Percentiles rank a stretch among this genome's conserved stretches.
Evolutionary conservation across 495 filamentous ascomycete species (phyloP).

Genomic region (Trichocladium antarcticum): DNA sequence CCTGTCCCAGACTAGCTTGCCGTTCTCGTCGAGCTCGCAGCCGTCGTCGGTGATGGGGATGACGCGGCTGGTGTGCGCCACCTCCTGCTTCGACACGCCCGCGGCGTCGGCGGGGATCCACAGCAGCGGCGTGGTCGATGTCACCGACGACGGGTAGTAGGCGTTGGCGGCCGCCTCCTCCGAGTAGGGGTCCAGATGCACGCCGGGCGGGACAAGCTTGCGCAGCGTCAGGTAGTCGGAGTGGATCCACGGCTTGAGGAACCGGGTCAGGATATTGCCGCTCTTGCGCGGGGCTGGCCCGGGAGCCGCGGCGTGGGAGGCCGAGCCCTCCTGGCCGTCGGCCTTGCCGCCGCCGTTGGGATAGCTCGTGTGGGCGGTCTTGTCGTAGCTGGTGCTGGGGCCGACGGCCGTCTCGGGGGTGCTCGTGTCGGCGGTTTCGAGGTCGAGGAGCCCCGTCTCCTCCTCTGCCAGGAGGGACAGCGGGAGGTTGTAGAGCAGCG

Average conservation of each 20-base stretch:
- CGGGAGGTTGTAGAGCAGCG: conserved; percentile 73
- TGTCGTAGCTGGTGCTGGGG: conserved; percentile 17
- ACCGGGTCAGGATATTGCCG: conserved; percentile 49
- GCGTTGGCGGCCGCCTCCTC: conserved; percentile 54
- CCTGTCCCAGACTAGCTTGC: conserved; percentile 63
- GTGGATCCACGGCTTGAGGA: conserved; percentile 69
- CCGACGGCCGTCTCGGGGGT: neutral
- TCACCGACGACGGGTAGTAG: conserved; percentile 67
- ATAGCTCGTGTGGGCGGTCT: conserved; percentile 16
- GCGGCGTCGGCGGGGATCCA: conserved; percentile 74
- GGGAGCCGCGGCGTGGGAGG: conserved; percentile 15
- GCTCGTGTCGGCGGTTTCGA: conserved; percentile 17
- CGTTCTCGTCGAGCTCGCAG: conserved; percentile 68
- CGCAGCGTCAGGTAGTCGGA: conserved; percentile 61
- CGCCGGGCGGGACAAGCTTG: conserved; percentile 52
- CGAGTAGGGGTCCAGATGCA: conserved; percentile 43
- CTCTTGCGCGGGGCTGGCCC: conserved; percentile 21
- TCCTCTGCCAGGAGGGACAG: conserved; percentile 49
- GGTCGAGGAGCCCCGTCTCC: conserved; percentile 39
- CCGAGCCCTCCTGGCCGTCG: conserved; percentile 16
- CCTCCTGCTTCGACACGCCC: conserved; percentile 69
- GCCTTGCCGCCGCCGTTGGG: conserved; percentile 22
- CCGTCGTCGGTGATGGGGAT: conserved; percentile 79
- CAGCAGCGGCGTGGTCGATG: conserved; percentile 52
- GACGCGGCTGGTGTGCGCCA: conserved; percentile 55